Base-by-base conservation (phyloP, 2,329 filamentous ascomycete genomes). In the Epichloe gansuensis region DNA sequence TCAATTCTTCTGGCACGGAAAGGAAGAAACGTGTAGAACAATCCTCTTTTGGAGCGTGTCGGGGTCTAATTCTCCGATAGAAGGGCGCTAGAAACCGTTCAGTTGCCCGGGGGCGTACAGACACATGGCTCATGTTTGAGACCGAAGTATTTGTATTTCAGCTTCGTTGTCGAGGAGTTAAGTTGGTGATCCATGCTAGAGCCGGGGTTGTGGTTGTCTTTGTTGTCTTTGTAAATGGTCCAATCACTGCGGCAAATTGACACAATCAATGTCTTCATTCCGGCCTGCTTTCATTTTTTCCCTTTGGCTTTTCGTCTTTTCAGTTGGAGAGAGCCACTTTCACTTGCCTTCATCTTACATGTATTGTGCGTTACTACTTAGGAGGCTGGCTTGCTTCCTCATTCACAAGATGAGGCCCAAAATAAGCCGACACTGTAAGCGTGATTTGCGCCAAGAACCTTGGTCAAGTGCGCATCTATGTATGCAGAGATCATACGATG, bases 1-100 rank as follows among this genome's bases (percentile, higher is more conserved):
- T 44, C 6, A 39, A 40, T 41, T 44, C 40, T 36, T 25, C 43
- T 42, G 38, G 27, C 48, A 45, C 27, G 31, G n/a, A 38, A 43
- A 34, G 43, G 13, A 42, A 35, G 47, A 47, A 42, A 51, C 23
- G 34, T 43, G 48, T 44, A 23, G 48, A 53, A 25, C 25, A 41
- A 27, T 7, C 27, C 39, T 38, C 41, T 41, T 27, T n/a, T 7
- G 47, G 35, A 11, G 48, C 36, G 27, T 43, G 35, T 38, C 41
- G n/a, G 15, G n/a, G 31, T 50, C 35, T 27, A 40, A 50, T 50
- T 50, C 44, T 51, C 53, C 53, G 53, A 52, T 41, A 40, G 53
- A 54, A 54, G 46, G 25, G 39, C 51, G 36, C 53, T 54, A 48
- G 47, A 54, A 54, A 47, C 36, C 53, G 34, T 27, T 39, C 2